These are phyloP conservation scores for Pseudocercospora macadamiae DNA, from an alignment of 2,329 filamentous ascomycete species.

Conservation along the genomic window DNA sequence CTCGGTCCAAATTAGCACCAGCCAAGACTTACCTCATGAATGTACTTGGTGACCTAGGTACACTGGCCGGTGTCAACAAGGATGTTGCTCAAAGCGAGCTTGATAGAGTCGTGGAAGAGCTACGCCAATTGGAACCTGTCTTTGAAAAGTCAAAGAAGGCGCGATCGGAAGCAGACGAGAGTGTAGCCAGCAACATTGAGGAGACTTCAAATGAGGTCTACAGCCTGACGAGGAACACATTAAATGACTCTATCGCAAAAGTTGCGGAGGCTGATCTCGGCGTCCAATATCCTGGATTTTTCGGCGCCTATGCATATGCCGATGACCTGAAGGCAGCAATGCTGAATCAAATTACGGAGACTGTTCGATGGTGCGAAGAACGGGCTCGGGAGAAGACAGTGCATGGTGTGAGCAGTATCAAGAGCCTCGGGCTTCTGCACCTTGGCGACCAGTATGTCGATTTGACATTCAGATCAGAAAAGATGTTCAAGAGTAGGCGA, in stretches of 20 bases:
- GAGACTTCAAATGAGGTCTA: conserved; percentile 85
- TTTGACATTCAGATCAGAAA: conserved; percentile 83
- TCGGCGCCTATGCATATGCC: conserved; percentile 85
- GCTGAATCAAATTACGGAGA: conserved; percentile 80
- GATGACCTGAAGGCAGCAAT: conserved; percentile 92
- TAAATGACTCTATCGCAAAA: conserved; percentile 74
- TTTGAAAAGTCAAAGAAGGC: conserved; percentile 84
- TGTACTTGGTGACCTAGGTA: conserved; percentile 82
- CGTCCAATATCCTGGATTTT: conserved; percentile 82
- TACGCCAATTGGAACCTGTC: conserved; percentile 80
- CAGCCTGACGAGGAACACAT: conserved; percentile 73
- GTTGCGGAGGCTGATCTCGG: conserved; percentile 78
- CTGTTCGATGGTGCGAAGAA: conserved; percentile 80
- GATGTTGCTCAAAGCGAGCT: conserved; percentile 86
- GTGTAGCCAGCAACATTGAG: conserved; percentile 81
- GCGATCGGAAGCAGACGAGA: conserved; percentile 75
- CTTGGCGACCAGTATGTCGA: conserved; percentile 85
- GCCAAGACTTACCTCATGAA: conserved; percentile 95
- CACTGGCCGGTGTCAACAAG: conserved; percentile 80
- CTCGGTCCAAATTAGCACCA: conserved; percentile 91
- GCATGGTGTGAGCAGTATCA: conserved; percentile 81
- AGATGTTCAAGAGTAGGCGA: conserved; percentile 87
- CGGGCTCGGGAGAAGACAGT: conserved; percentile 79
- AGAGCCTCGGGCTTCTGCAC: conserved; percentile 83
- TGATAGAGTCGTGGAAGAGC: conserved; percentile 76